Evolutionary conservation across 345 rosid genomes (phyloP), one percentile per base, ranked within the genome.

Genomic region (Durio zibethinus): DNA sequence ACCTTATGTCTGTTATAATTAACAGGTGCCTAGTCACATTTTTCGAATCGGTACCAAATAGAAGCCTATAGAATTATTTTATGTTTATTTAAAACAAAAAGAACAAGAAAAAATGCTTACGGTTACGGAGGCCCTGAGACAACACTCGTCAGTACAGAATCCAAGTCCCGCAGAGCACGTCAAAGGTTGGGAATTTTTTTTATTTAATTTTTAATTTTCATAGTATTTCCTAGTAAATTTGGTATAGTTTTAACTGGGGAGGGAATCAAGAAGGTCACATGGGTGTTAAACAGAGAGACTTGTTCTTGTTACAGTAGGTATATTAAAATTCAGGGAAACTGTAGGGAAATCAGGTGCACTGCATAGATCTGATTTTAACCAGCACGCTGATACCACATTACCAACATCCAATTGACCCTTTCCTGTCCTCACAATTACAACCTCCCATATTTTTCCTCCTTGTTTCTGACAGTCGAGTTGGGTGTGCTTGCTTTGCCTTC

Each of bases 321-420:
- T 71, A 59, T 83, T 83, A 77, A 72, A 80, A 71, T 65, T 80
- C 59, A 85, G 79, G 83, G 47, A 80, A 82, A 71, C 75, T 31
- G 35, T 10, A 62, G 64, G 67, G n/a, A 80, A 80, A 70, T 80
- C 62, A 60, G 72, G 70, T 38, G 61, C 57, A 65, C 33, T 36
- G 52, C 75, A 53, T 33, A 63, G 72, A 76, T 82, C 80, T 76
- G 64, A 61, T 69, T 70, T 72, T 43, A 82, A 61, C 68, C 57
- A 72, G 25, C 61, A 54, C 43, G 65, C 16, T 80, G 87, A 84
- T 82, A 42, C 89, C 85, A 81, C 85, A 81, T 72, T 78, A n/a
- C 80, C 83, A 88, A 87, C 88, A 12, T 76, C 77, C 80, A 5
- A 71, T 7, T 76, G 62, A 79, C 79, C 84, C 74, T 25, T 21